A percentile compares a stretch with the other conserved stretches of the same genome.
Evolutionary conservation across 768 basidiomycete genomes (phyloP).

Genomic region (Tricholoma sp.): DNA sequence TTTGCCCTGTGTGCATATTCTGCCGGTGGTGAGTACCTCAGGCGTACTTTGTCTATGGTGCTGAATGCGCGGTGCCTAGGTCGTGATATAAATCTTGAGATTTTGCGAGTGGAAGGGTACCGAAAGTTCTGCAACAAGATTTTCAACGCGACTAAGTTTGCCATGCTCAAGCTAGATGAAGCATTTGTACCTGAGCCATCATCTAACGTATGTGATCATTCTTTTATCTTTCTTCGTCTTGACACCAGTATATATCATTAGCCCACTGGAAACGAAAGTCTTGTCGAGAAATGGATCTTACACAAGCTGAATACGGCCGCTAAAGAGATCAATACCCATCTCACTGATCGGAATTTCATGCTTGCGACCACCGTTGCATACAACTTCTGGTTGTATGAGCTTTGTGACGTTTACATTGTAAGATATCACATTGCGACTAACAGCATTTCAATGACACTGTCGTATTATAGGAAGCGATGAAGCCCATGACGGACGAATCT

Average conservation of each 20-base stretch:
- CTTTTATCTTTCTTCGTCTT: neutral
- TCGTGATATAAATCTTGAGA: conserved; percentile 96
- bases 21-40: conserved; percentile 57
- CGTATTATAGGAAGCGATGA: conserved; percentile 85
- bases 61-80: conserved; percentile 38
- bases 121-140: conserved; percentile 99
- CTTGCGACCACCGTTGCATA: conserved; percentile 78
- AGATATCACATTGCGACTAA: conserved; percentile 19
- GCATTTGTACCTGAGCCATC: conserved; percentile 70
- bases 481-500: conserved; percentile 88
- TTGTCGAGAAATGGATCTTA: conserved; percentile 93
- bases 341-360: conserved; percentile 89
- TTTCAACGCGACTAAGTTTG: conserved; percentile 98
- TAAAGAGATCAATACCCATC: conserved; percentile 65
- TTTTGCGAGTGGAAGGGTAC: conserved; percentile 94
- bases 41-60: neutral
- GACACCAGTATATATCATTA: conserved; percentile 24
- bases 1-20: conserved; percentile 96
- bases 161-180: conserved; percentile 94
- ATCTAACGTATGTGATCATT: conserved; percentile 48
- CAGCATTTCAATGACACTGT: conserved; percentile 2
- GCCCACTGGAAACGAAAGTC: conserved; percentile 86
- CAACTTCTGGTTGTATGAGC: conserved; percentile 97
- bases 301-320: conserved; percentile 89
- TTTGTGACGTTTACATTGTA: conserved; percentile 99